These are phyloP conservation scores for Isatis tinctoria DNA, from an alignment of 345 rosid genomes.

Conservation along the genomic window DNA sequence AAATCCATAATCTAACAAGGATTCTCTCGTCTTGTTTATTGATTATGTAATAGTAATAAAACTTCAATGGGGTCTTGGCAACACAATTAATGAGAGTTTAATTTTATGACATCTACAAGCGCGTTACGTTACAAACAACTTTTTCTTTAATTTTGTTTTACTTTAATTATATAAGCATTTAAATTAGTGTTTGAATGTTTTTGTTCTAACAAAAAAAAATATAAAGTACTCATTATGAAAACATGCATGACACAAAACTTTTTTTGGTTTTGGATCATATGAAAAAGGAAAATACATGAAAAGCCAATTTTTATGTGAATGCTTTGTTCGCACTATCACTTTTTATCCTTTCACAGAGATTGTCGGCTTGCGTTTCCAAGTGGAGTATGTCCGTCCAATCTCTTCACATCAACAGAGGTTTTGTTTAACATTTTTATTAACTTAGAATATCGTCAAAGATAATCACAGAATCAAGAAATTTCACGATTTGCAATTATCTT, in stretches of 20 bases:
- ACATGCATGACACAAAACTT: constrained; percentile 28
- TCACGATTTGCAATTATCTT: background rate
- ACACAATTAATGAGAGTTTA: background rate
- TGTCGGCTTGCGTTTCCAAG: constrained; percentile 18
- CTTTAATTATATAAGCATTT: background rate
- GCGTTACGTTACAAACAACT: background rate
- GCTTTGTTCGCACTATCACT: constrained; percentile 20
- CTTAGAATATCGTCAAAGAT: background rate
- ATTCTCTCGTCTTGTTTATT: constrained; percentile 5
- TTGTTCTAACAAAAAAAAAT: background rate
- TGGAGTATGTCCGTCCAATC: background rate
- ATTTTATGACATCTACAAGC: background rate
- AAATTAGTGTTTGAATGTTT: background rate
- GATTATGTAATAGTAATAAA: background rate
- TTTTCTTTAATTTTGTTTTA: background rate
- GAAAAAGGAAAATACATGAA: constrained; percentile 23
- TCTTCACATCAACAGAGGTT: background rate
- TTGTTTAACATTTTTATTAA: background rate
- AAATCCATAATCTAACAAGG: background rate
- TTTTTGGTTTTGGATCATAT: constrained; percentile 23
- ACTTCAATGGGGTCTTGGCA: background rate
- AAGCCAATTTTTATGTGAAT: constrained; percentile 19
- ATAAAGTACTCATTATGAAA: background rate
- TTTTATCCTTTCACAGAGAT: constrained; percentile 25
- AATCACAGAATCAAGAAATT: background rate